Evolutionary conservation across 257 asterid species (phyloP).

Genomic region (Fraxinus excelsior): DNA sequence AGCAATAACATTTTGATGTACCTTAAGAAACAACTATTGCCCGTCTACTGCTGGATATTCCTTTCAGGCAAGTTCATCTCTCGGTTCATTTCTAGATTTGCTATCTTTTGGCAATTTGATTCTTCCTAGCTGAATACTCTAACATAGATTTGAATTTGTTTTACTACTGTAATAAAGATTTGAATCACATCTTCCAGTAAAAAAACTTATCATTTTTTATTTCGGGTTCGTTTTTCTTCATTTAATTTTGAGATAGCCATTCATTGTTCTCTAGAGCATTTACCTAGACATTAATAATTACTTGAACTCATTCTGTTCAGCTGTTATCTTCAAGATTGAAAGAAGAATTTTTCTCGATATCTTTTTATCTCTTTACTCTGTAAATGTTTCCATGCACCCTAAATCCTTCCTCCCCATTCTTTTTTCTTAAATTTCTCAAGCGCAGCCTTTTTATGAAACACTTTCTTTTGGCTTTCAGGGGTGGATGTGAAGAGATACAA

Average conservation of each 20-base stretch:
- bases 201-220: neutral
- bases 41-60: neutral
- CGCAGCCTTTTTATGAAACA: slow-evolving; percentile 12
- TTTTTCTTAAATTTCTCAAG: slow-evolving; percentile 18
- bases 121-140: neutral
- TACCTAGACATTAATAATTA: neutral
- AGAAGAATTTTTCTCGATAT: neutral
- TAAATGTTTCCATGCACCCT: neutral
- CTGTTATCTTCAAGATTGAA: neutral
- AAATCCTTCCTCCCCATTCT: neutral
- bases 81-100: neutral
- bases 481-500: slow-evolving; percentile 57
- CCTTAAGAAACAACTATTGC: neutral
- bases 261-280: neutral
- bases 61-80: neutral
- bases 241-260: neutral
- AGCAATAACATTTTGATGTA: neutral
- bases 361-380: neutral
- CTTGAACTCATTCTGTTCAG: neutral
- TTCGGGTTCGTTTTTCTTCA: neutral
- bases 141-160: neutral
- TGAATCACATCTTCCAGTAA: neutral
- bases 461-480: slow-evolving; percentile 54
- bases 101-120: neutral
- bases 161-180: neutral